phyloP scores from a whole-genome alignment of 257 asterid species.

The Mitragyna speciosa region DNA sequence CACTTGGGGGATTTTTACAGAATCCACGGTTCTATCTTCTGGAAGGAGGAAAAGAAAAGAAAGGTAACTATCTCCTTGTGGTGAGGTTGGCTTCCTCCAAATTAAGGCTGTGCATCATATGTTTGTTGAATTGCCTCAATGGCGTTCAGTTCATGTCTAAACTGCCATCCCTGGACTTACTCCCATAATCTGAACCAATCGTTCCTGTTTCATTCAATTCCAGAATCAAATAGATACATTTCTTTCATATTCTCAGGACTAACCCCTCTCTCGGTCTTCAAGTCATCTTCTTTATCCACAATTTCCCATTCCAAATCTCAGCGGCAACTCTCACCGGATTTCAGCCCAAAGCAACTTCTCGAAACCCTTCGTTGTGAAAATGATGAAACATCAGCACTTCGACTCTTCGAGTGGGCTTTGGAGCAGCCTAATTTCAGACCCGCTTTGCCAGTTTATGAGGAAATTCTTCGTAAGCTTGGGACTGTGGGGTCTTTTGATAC shows the following conservation, averaged over 20 bases:
- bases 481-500: slow-evolving; percentile 60
- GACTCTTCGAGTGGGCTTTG: slow-evolving; percentile 67
- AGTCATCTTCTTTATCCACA: slow-evolving; percentile 40
- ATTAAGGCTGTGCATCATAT: slow-evolving; percentile 19
- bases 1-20: not conserved
- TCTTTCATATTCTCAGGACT: slow-evolving; percentile 20
- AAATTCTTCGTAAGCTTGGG: slow-evolving; percentile 67
- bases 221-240: slow-evolving; percentile 32
- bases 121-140: slow-evolving; percentile 64
- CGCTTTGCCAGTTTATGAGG: slow-evolving; percentile 56
- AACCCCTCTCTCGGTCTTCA: slow-evolving; percentile 29
- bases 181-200: slow-evolving; percentile 28
- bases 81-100: not conserved
- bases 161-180: slow-evolving; percentile 47
- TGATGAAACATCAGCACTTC: slow-evolving; percentile 61
- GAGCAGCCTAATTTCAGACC: slow-evolving; percentile 73
- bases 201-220: slow-evolving; percentile 21
- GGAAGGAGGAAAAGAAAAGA: too few relatives aligned
- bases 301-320: slow-evolving; percentile 16
- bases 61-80: too few relatives aligned
- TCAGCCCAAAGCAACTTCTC: slow-evolving; percentile 59
- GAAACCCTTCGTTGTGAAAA: slow-evolving; percentile 59
- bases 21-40: not conserved
- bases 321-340: slow-evolving; percentile 49
- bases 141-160: slow-evolving; percentile 65